Conservation (phyloP, 2,329 filamentous ascomycete species). For the Penicillium sp. region DNA sequence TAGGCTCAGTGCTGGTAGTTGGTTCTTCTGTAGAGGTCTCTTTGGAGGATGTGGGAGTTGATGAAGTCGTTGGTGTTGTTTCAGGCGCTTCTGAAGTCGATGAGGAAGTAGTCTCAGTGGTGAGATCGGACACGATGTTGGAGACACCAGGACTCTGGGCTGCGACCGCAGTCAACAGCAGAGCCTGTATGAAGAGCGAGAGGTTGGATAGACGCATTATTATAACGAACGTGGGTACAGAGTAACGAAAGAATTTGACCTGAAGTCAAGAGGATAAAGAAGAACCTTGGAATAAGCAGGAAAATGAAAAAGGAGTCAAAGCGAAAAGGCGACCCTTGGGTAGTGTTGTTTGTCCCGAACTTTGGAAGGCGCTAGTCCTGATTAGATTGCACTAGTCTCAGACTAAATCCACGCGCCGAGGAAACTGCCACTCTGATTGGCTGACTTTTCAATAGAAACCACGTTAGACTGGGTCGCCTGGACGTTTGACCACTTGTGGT, state of each 20-base stretch:
- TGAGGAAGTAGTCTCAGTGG: constrained; percentile 11
- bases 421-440: not conserved
- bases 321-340: constrained; percentile 1
- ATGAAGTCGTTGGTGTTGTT: constrained; percentile 11
- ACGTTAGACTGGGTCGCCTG: constrained; percentile 2
- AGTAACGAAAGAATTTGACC: constrained; percentile 8
- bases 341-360: not conserved
- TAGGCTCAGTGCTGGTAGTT: constrained; percentile 12
- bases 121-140: constrained; percentile 14
- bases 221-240: constrained; percentile 2
- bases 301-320: constrained; percentile 12
- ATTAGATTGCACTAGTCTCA: constrained; percentile 1
- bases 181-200: constrained; percentile 33
- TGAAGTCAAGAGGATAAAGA: constrained; percentile 8
- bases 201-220: constrained; percentile 33
- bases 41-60: constrained; percentile 14
- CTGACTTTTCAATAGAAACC: not conserved
- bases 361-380: not conserved
- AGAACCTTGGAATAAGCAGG: constrained; percentile 10
- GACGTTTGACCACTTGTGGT: not conserved
- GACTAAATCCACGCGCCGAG: not conserved
- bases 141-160: constrained; percentile 27
- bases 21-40: constrained; percentile 11
- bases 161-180: constrained; percentile 33
- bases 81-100: constrained; percentile 4